Evolutionary conservation across 352 stramenopile species (phyloP).

Genomic region (Phytophthora megakarya): DNA sequence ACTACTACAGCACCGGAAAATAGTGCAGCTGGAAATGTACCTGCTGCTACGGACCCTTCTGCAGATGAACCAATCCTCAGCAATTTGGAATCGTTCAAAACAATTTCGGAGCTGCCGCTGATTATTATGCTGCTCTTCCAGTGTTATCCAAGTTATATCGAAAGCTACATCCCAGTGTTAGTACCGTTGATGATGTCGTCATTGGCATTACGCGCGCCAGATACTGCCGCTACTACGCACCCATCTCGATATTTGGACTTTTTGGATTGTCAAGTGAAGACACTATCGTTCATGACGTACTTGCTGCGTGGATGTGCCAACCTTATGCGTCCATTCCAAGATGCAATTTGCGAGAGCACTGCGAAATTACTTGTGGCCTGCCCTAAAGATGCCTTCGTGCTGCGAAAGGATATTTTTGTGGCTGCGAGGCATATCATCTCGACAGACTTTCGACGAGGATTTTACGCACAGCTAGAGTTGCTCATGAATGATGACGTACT

Average conservation of each 20-base stretch:
- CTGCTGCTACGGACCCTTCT: conserved; percentile 8
- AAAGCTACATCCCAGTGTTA: conserved; percentile 94
- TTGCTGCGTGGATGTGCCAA: conserved; percentile 92
- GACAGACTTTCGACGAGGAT: conserved; percentile 96
- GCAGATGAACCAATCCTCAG: conserved; percentile 68
- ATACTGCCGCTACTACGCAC: conserved; percentile 60
- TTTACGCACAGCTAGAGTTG: conserved; percentile 94
- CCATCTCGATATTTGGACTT: conserved; percentile 88
- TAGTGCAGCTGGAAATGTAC: conserved; percentile 5
- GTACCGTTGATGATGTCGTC: conserved; percentile 98
- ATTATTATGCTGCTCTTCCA: conserved; percentile 99
- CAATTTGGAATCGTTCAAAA: conserved; percentile 93
- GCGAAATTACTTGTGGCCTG: conserved; percentile 95
- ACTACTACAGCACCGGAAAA: conserved; percentile 15
- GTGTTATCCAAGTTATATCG: conserved; percentile 96
- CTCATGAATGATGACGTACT: conserved; percentile 96
- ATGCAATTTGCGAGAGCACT: conserved; percentile 93
- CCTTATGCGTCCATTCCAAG: conserved; percentile 95
- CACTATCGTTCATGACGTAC: conserved; percentile 98
- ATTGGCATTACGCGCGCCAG: conserved; percentile 85
- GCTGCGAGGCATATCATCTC: conserved; percentile 97
- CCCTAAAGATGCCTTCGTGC: conserved; percentile 93
- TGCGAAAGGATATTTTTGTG: conserved; percentile 97
- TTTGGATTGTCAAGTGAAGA: conserved; percentile 97
- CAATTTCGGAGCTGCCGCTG: conserved; percentile 96